Evolutionary conservation across 371 early-diverging fungal genomes (phyloP), one percentile per base, ranked within the genome.

Genomic region (Basidiobolus meristosporus): DNA sequence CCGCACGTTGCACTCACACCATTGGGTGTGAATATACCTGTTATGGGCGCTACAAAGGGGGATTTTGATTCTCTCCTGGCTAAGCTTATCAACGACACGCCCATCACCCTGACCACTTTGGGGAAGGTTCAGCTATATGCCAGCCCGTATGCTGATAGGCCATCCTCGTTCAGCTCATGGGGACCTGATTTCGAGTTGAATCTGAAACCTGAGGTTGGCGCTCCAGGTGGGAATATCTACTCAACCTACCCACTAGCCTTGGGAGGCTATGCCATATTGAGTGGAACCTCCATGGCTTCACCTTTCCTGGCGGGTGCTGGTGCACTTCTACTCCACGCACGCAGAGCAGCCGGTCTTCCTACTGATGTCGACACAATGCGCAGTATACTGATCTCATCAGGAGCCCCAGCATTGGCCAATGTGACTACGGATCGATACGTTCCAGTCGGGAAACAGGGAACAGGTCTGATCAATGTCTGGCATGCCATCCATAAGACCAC

Each of bases 221-320:
- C 73, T 6, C 79, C 80, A 1, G 81, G 81, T 30, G 78, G 76
- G 4, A 60, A 68, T 35, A 78, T 82, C 17, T 72, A 68, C 46
- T 77, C 80, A 17, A 73, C 77, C 40, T 70, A 60, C 34, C 71
- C 69, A 14, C 45, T 55, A 17, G 51, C 46, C 35, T 38, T 54
- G 23, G 64, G 65, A n/a, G 50, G 51, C 7, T 80, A 75, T 50
- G 65, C 60, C 10, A 47, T 65, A 1, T 31, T 38, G 41, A 62
- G 62, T n/a, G 68, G 70, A 20, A 66, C 64, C 9, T 64, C 65
- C 39, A 59, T 62, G 65, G 53, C 66, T 3, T 48, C 70, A 33
- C 73, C 75, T 1, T 72, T 69, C 39, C 47, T 69, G 3, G 53
- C 69, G 9, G 75, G 75, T 16, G 56, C 64, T 43, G 57, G 61